Evolutionary conservation across 495 filamentous ascomycete species (phyloP), one percentile per base, ranked within the genome.

Genomic region (Penicillium subrubescens): DNA sequence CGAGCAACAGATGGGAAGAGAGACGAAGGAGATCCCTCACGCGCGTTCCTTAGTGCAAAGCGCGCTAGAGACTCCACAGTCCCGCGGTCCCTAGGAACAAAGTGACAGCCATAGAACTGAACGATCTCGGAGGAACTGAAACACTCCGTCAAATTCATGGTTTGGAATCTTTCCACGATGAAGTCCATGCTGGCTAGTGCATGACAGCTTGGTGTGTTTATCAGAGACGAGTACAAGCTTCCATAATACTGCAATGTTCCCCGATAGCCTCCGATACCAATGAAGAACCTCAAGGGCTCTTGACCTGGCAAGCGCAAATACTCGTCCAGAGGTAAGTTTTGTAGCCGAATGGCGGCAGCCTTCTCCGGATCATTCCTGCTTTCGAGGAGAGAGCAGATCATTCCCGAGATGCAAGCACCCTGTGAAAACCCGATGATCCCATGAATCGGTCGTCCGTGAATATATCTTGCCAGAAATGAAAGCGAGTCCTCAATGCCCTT

Each of bases 371-470:
- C 58, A 29, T 43, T 43, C 1, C 19, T 2, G 44, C 61, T 53
- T 11, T 63, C 54, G 17, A 63, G 53, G n/a, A 63, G n/a, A 14
- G 61, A 63, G 21, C 29, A 39, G n/a, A 63, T 14, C 61, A 63
- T 63, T 5, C 54, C 61, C 33, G 52, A 27, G 2, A 63, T 17
- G 5, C 8, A 33, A 7, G 54, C 55, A n/a, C 61, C 61, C 23
- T 63, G 61, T 5, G 61, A 63, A 23, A 58, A 63, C 10, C 54
- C 53, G 5, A 58, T 29, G 3, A 63, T 43, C 4, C 14, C 61
- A 34, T 63, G 61, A 21, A 63, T 58, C 1, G 61, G 61, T 43
- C 46, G n/a, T 29, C 61, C 61, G 15, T 63, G 33, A 33, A 63
- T 63, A 17, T 33, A 63, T 37, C 31, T 19, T 25, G 61, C 61